Evolutionary conservation across 1,284 basidiomycete species (phyloP).

Genomic region (Earliella scabrosa): DNA sequence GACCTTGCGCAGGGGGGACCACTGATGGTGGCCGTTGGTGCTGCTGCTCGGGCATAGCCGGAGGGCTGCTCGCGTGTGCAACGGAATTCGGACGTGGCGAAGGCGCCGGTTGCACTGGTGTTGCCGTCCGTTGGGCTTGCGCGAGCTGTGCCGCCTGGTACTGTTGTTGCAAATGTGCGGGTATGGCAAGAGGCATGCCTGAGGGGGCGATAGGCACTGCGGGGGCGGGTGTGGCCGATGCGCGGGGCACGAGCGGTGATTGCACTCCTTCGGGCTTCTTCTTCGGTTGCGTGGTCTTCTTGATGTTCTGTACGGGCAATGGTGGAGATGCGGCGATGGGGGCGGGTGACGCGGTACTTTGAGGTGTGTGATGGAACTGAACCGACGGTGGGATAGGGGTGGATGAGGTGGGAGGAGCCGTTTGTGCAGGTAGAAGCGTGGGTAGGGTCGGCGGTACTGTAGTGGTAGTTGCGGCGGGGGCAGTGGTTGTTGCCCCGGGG

Average conservation of each 20-base stretch:
- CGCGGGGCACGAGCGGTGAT: conserved; percentile 19
- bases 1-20: conserved; percentile 1
- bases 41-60: conserved; percentile 13
- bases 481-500: conserved; percentile 3
- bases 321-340: conserved; percentile 22
- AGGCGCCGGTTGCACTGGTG: conserved; percentile 14
- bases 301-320: conserved; percentile 12
- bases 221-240: conserved; percentile 23
- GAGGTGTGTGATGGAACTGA: conserved; percentile 16
- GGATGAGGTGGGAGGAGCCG: conserved; percentile 25
- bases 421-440: conserved; percentile 7
- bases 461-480: conserved; percentile 18
- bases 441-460: conserved; percentile 17
- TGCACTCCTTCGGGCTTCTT: conserved; percentile 16
- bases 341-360: conserved; percentile 27
- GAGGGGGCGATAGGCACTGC: conserved; percentile 6
- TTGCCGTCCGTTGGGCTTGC: conserved; percentile 11
- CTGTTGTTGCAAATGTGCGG: conserved; percentile 25
- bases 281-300: conserved; percentile 16
- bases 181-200: conserved; percentile 17
- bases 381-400: conserved; percentile 17
- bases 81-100: conserved; percentile 22
- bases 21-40: conserved; percentile 10
- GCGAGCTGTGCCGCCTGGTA: conserved; percentile 17
- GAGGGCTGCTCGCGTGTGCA: conserved; percentile 21